Conservation (phyloP, 2,329 filamentous ascomycete species). For the Fusarium sp. region DNA sequence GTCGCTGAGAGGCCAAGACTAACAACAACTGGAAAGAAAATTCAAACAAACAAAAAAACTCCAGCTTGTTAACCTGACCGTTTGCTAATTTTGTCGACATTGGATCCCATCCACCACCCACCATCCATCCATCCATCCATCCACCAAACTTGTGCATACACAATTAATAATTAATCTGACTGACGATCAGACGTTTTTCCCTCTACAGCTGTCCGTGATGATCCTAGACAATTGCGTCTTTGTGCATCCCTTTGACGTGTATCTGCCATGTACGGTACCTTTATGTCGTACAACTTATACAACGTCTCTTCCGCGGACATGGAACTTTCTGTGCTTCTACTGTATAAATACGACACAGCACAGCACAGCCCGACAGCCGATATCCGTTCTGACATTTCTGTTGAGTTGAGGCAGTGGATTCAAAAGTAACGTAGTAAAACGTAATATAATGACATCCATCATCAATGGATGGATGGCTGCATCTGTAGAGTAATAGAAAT, state of each 20-base stretch:
- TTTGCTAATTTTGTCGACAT: conserved; percentile 31
- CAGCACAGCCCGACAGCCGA: neutral
- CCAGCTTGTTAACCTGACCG: conserved; percentile 8
- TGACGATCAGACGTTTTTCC: conserved; percentile 24
- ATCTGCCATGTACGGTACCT: neutral
- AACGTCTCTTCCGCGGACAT: conserved; percentile 31
- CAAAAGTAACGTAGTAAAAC: conserved; percentile 48
- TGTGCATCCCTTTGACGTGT: conserved; percentile 30
- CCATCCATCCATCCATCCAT: conserved; percentile 13
- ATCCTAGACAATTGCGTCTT: conserved; percentile 26
- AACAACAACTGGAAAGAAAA: conserved; percentile 16
- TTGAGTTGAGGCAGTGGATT: conserved; percentile 17
- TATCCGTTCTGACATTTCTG: neutral
- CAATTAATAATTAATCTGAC: conserved; percentile 24
- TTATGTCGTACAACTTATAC: conserved; percentile 11
- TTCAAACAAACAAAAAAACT: conserved; percentile 15
- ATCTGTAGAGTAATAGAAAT: conserved; percentile 47
- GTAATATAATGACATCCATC: conserved; percentile 31
- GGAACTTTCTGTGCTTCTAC: conserved; percentile 23
- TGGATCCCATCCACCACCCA: conserved; percentile 1
- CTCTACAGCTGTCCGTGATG: neutral
- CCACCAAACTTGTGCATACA: conserved; percentile 29
- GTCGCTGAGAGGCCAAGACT: conserved; percentile 42
- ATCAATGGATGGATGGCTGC: conserved; percentile 36
- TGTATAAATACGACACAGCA: conserved; percentile 22